Base-by-base conservation (phyloP, 108 stramenopile genomes). In the Pseudonitzschia multiseries region DNA sequence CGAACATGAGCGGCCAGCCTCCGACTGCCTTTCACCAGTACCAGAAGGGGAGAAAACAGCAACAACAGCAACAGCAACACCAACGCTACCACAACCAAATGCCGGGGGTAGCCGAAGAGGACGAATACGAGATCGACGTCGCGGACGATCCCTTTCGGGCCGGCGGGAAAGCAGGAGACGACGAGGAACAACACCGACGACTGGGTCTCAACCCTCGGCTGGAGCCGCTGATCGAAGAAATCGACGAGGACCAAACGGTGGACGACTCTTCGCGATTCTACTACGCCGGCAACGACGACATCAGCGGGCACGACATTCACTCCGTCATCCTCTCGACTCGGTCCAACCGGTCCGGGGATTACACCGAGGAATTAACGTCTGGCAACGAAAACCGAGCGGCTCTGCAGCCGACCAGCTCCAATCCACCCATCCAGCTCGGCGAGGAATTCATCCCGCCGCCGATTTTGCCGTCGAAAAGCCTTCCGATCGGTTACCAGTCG, bases 61-160 rank as follows among this genome's bases (percentile, higher is more conserved):
- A 48, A 14, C 13, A 56, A 10, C 13, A 56, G 21, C 17, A 18
- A 10, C 14, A 48, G 18, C 54, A 26, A 10, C n/a, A 20, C 2
- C 13, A 56, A 24, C 13, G 20, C 10, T 26, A 56, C 54, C 10
- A 24, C 3, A 13, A 10, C 10, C 54, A 56, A 10, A 26, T 56
- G 54, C 54, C 54, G 24, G 54, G 26, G 54, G 54, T 56, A 12
- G 54, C 26, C 54, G 54, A 56, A 24, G 54, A 56, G 22, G 22
- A 56, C 6, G 54, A 56, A 24, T 48, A 48, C 46, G 18, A 18
- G 1, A 48, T 48, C 46, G 18, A 48, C 46, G 18, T 42, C 42
- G 42, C 42, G 42, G 42, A 42, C 42, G 42, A 42, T n/a, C n/a
- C n/a, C n/a, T n/a, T n/a, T n/a, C n/a, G n/a, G n/a, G n/a, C n/a